Evolutionary conservation across 2,329 filamentous ascomycete species (phyloP), one percentile per base, ranked within the genome.

Genomic region (Chaetomium strumarium): DNA sequence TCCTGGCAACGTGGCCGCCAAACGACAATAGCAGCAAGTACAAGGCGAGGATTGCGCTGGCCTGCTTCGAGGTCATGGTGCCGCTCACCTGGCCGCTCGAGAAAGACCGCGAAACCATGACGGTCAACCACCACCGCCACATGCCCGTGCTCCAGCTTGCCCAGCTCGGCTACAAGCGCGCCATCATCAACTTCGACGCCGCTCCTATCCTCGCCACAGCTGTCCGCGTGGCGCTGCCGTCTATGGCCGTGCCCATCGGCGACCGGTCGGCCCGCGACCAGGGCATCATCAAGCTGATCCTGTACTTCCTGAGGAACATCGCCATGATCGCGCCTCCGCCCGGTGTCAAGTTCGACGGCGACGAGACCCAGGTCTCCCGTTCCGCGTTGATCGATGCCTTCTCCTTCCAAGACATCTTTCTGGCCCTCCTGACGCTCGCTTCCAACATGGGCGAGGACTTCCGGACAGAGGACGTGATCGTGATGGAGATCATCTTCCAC

Each of bases 391-490:
- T 97, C 55, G 88, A 95, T 62, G 86, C 88, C 1, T 96, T 96
- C 63, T 83, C 92, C 36, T 84, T 86, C 58, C 93, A 99, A 68
- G 91, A 96, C 67, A 88, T 96, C 19, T 88, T 97, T 62, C 82
- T 89, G 49, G 77, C 95, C 2, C 71, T 99, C 19, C 74, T 97
- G 48, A 95, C 90, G 0, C 75, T 99, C 44, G 87, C 90, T 12
- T 96, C 91, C 2, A 95, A 92, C 57, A 92, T 96, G 74, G 89
- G 88, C 33, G 90, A 96, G 38, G 92, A 97, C 62, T 99, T 96
- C 67, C 84, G 86, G 56, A 83, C 84, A 14, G 90, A 97, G 61
- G 92, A 97, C 65, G 84, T 92, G 2, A 79, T 90, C n/a, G 70
- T 96, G 19, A 81, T 99, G 71, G 93, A 99, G 66, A 88, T 92